Conservation (phyloP, 352 stramenopile genomes). For the Plasmopara muralis region DNA sequence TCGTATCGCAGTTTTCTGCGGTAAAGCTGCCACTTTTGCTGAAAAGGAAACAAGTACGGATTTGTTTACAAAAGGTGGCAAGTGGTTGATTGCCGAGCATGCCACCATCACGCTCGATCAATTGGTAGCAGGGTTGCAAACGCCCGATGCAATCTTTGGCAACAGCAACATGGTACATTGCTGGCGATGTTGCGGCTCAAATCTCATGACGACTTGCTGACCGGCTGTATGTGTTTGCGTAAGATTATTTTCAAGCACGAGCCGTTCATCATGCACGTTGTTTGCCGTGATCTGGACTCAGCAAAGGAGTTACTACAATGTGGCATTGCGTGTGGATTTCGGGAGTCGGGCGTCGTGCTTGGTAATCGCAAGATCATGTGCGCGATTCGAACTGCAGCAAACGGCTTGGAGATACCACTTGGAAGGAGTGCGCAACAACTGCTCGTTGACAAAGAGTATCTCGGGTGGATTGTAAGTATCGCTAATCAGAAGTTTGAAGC, state of each 20-base stretch:
- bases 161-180: slow-evolving; percentile 60
- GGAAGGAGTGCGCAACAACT: slow-evolving; percentile 38
- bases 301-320: slow-evolving; percentile 81
- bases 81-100: slow-evolving; percentile 85
- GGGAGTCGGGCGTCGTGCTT: slow-evolving; percentile 85
- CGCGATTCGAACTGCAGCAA: slow-evolving; percentile 84
- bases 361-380: slow-evolving; percentile 88
- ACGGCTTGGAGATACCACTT: slow-evolving; percentile 84
- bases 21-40: slow-evolving; percentile 26
- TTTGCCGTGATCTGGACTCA: slow-evolving; percentile 69
- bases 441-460: slow-evolving; percentile 59
- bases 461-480: slow-evolving; percentile 68
- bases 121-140: slow-evolving; percentile 43
- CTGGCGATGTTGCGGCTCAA: background rate
- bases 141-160: slow-evolving; percentile 22
- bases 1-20: slow-evolving; percentile 83
- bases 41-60: slow-evolving; percentile 21
- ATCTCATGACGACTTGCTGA: slow-evolving; percentile 1
- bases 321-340: slow-evolving; percentile 75
- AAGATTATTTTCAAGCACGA: slow-evolving; percentile 87
- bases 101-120: slow-evolving; percentile 60
- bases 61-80: slow-evolving; percentile 84
- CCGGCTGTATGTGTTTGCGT: slow-evolving; percentile 1
- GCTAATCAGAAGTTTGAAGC: slow-evolving; percentile 83
- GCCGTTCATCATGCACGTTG: slow-evolving; percentile 90